Conservation (phyloP, 768 basidiomycete genomes). For the Candolleomyces eurysporus region DNA sequence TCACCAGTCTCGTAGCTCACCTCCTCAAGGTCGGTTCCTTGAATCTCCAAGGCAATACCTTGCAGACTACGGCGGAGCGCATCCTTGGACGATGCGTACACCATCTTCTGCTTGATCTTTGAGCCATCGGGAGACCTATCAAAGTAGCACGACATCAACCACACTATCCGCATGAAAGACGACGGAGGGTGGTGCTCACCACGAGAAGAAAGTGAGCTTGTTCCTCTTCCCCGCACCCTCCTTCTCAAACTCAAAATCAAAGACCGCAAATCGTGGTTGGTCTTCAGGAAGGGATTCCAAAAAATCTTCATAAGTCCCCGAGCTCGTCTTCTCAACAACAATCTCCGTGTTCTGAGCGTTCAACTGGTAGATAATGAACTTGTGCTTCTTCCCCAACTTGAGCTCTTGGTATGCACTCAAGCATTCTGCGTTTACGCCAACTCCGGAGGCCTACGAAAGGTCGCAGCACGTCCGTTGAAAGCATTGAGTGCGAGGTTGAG, state of each 20-base stretch:
- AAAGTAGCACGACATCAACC: conserved; percentile 4
- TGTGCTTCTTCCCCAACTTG: conserved; percentile 73
- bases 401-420: conserved; percentile 60
- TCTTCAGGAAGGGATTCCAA: conserved; percentile 66
- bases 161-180: neutral
- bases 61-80: conserved; percentile 69
- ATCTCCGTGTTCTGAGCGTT: conserved; percentile 66
- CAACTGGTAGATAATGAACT: conserved; percentile 82
- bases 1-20: conserved; percentile 68
- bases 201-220: conserved; percentile 82
- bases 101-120: conserved; percentile 90
- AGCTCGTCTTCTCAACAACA: conserved; percentile 67
- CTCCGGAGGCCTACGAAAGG: conserved; percentile 57
- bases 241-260: conserved; percentile 84
- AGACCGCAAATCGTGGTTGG: conserved; percentile 87
- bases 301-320: conserved; percentile 68
- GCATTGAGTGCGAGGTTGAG: neutral
- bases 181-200: conserved; percentile 52
- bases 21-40: conserved; percentile 79
- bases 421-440: conserved; percentile 58
- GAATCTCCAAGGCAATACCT: conserved; percentile 80
- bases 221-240: conserved; percentile 75
- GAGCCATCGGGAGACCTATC: conserved; percentile 83
- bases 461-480: neutral
- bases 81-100: conserved; percentile 86